A percentile compares a stretch with the other conserved stretches of the same genome.
Conservation (phyloP, 176 grass and related monocot genomes). For the Bromus sterilis region DNA sequence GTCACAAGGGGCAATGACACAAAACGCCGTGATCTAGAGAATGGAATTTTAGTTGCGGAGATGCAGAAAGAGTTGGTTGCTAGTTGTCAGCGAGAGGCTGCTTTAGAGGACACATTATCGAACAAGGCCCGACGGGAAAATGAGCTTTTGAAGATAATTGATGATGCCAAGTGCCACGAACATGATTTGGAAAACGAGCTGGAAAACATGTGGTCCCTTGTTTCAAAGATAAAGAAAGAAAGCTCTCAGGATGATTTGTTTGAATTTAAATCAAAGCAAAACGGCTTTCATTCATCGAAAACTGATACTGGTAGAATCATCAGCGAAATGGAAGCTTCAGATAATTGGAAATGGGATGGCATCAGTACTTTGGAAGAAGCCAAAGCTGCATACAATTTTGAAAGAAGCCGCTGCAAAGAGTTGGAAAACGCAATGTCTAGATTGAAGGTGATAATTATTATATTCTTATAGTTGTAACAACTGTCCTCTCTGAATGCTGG, state of each 20-base stretch:
- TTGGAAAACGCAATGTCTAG: conserved; percentile 69
- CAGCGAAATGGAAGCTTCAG: conserved; percentile 34
- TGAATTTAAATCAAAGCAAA: conserved; percentile 53
- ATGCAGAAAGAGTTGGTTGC: conserved; percentile 83
- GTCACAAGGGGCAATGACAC: conserved; percentile 24
- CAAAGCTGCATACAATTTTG: conserved; percentile 54
- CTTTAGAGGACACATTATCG: conserved; percentile 61
- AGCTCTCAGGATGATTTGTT: conserved; percentile 45
- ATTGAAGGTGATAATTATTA: conserved; percentile 53
- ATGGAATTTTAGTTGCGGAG: conserved; percentile 64
- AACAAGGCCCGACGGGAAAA: conserved; percentile 62
- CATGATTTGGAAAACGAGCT: conserved; percentile 80
- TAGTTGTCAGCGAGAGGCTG: conserved; percentile 82
- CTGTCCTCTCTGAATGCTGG: not conserved
- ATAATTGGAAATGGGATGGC: conserved; percentile 39
- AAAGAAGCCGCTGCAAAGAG: conserved; percentile 65
- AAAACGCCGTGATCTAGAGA: conserved; percentile 42
- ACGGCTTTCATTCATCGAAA: conserved; percentile 47
- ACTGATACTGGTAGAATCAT: conserved; percentile 1
- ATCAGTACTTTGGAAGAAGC: conserved; percentile 58
- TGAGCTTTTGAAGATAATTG: conserved; percentile 67
- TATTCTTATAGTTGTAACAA: not conserved
- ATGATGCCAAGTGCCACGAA: conserved; percentile 72
- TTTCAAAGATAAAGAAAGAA: conserved; percentile 77
- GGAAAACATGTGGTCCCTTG: conserved; percentile 78